Evolutionary conservation across 306 rosid species (phyloP).

Genomic region (Corylus americana): DNA sequence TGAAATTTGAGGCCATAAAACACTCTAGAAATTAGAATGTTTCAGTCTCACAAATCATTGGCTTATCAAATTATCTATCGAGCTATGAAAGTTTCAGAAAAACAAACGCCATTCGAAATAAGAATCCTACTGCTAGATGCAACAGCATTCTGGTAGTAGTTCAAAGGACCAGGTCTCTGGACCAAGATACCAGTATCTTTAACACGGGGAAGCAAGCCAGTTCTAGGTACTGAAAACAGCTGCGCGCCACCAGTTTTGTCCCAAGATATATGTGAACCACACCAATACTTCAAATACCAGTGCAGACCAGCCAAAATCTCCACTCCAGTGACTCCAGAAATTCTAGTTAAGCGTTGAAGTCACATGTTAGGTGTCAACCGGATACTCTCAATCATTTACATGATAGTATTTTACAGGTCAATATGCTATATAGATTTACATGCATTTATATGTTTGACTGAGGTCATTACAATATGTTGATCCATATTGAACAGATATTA

Average conservation of each 20-base stretch:
- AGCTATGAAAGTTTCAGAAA: neutral
- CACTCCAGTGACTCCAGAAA: conserved; percentile 76
- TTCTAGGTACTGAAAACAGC: conserved; percentile 57
- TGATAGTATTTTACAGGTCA: neutral
- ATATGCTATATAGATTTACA: neutral
- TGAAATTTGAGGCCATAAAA: conserved; percentile 21
- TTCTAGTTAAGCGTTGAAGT: conserved; percentile 38
- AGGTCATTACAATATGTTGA: neutral
- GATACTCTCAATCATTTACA: neutral
- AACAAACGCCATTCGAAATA: conserved; percentile 7
- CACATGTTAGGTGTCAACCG: conserved; percentile 7
- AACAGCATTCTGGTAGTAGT: conserved; percentile 91
- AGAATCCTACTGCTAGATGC: conserved; percentile 80
- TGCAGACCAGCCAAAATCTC: conserved; percentile 78
- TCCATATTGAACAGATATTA: neutral
- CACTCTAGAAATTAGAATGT: neutral
- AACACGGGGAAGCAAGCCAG: conserved; percentile 60
- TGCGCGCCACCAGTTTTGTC: conserved; percentile 88
- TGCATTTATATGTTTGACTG: neutral
- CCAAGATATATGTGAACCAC: conserved; percentile 86
- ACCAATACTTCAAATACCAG: conserved; percentile 79
- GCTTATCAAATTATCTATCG: too few relatives aligned
- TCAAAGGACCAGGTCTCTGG: conserved; percentile 78
- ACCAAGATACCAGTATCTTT: conserved; percentile 46
- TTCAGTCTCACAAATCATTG: neutral